Evolutionary conservation across 2,329 filamentous ascomycete genomes (phyloP), one percentile per base, ranked within the genome.

Genomic region (Claviceps fusiformis): DNA sequence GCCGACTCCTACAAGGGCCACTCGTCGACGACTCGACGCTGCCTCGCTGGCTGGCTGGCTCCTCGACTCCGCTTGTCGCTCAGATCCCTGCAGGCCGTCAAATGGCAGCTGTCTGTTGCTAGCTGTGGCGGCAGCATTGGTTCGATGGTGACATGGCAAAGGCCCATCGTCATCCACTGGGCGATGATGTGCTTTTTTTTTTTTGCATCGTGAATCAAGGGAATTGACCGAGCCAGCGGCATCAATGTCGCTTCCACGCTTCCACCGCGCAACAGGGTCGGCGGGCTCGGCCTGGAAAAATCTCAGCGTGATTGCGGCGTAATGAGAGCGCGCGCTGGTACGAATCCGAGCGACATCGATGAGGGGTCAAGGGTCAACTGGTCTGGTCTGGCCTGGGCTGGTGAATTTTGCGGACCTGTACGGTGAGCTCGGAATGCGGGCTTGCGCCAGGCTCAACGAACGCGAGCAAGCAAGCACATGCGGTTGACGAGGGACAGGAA

Each of bases 11-110:
- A 41, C n/a, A n/a, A n/a, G n/a, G n/a, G 39, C 15, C 39, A n/a
- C n/a, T 41, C 39, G 2, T 41, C 39, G 39, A 41, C 4, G 47
- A 35, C 41, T 48, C 27, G 46, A 48, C 43, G 52, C 49, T 48
- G 13, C 37, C 35, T 33, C 48, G 45, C 55, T 54, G 52, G 55
- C 55, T 45, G 39, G 33, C 43, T 19, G 52, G 52, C 49, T 43
- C n/a, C 37, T 43, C 39, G 52, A 49, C 55, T 54, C 55, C 52
- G 53, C 56, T 52, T 53, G 48, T 59, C 54, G 54, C 56, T 54
- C 53, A 50, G 60, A 63, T 62, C 62, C 62, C 61, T 63, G 62
- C 55, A 50, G 55, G 56, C 55, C 33, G n/a, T n/a, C n/a, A n/a
- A n/a, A 59, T 54, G 54, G 24, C 50, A 57, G 57, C 56, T 56